Evolutionary conservation across 257 asterid species (phyloP).

Genomic region (Fraxinus americana): DNA sequence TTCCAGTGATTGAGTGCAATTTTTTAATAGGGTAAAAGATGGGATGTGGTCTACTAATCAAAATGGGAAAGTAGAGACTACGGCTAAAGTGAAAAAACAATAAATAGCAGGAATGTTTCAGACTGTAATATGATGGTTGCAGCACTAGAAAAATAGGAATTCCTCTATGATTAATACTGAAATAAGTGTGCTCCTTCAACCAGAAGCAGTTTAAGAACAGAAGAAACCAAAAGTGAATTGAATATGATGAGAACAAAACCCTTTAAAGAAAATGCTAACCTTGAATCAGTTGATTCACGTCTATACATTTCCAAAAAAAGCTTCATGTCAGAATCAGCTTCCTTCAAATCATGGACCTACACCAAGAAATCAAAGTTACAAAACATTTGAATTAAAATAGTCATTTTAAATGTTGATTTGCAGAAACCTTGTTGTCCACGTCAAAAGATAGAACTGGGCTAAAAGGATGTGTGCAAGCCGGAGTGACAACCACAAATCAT

Average conservation of each 20-base stretch:
- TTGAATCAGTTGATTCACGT: conserved; percentile 66
- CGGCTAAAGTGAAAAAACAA: not conserved
- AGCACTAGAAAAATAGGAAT: not conserved
- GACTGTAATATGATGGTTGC: not conserved
- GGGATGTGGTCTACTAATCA: not conserved
- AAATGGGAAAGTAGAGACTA: not conserved
- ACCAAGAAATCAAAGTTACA: conserved; percentile 31
- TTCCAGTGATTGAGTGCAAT: not conserved
- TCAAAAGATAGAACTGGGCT: not conserved
- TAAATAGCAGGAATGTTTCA: not conserved
- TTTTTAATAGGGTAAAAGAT: not conserved
- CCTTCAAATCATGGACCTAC: conserved; percentile 78
- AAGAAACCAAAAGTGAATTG: not conserved
- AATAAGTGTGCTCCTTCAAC: not conserved
- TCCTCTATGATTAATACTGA: not conserved
- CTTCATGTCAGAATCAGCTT: conserved; percentile 60
- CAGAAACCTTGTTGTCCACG: not conserved
- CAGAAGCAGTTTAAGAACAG: not conserved
- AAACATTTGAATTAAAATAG: conserved; percentile 18
- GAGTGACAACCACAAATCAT: not conserved
- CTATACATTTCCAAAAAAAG: conserved; percentile 73
- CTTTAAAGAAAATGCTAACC: conserved; percentile 49
- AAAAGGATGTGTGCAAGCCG: not conserved
- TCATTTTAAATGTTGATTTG: not conserved
- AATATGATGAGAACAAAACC: conserved; percentile 1